phyloP scores from a whole-genome alignment of 306 rosid genomes.

The Begonia masoniana region DNA sequence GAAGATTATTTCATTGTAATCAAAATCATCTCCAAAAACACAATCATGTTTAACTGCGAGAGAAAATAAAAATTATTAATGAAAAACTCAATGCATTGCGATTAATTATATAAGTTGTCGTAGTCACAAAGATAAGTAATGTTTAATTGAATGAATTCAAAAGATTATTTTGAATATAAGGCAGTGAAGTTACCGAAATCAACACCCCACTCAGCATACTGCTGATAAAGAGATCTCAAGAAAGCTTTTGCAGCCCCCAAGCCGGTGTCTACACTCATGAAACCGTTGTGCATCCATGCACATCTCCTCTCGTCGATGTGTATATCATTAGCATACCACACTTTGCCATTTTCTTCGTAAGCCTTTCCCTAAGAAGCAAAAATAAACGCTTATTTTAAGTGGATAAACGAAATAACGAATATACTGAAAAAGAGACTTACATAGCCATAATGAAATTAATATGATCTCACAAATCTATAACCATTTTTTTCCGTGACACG shows the following conservation, averaged over 20 bases:
- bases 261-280: conserved; percentile 77
- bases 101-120: no score
- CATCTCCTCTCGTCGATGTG: conserved; percentile 60
- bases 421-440: no score
- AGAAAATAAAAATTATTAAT: conserved; percentile 4
- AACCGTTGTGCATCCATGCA: conserved; percentile 82
- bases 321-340: conserved; percentile 73
- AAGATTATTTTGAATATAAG: neutral
- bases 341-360: conserved; percentile 58
- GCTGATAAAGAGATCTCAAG: conserved; percentile 66
- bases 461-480: no score
- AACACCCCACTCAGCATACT: conserved; percentile 93
- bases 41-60: conserved; percentile 88
- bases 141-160: neutral
- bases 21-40: conserved; percentile 90
- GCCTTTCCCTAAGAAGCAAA: conserved; percentile 38
- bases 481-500: no score
- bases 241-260: conserved; percentile 84
- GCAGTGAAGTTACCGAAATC: conserved; percentile 52
- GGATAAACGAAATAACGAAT: no score
- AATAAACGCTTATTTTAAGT: neutral
- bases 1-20: conserved; percentile 49
- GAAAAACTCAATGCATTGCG: no score
- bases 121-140: no score
- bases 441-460: no score